These are phyloP conservation scores for Cryptococcus jaspeensis DNA, from an alignment of 1,284 basidiomycete species.

Conservation along the genomic window DNA sequence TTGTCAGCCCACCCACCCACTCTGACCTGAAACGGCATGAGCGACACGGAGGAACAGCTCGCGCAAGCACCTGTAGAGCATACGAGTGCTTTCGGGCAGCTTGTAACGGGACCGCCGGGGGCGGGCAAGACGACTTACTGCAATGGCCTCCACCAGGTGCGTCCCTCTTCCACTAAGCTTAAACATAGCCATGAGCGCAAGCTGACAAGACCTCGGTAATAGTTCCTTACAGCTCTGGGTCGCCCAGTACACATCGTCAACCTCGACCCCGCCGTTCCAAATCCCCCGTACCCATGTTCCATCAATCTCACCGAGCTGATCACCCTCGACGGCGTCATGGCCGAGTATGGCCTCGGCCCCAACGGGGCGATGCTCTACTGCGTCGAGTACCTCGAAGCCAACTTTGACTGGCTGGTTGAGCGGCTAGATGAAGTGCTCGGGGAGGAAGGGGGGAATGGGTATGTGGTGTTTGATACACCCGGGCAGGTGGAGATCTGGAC, in stretches of 20 bases:
- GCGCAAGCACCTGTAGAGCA: conserved; percentile 16
- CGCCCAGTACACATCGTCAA: conserved; percentile 89
- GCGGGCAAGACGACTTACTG: conserved; percentile 94
- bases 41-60: not conserved
- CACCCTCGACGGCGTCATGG: conserved; percentile 85
- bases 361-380: conserved; percentile 98
- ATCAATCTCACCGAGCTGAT: conserved; percentile 85
- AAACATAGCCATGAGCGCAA: no score
- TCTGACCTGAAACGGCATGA: not conserved
- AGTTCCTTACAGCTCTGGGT: conserved; percentile 78
- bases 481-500: conserved; percentile 98
- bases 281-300: conserved; percentile 87
- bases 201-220: not conserved
- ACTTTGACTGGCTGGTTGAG: conserved; percentile 88
- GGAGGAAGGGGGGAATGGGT: conserved; percentile 53
- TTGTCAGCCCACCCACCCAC: not conserved
- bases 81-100: conserved; percentile 43
- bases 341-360: conserved; percentile 80
- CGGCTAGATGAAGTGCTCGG: conserved; percentile 61
- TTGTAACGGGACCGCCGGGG: conserved; percentile 89
- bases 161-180: conserved; percentile 1
- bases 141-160: conserved; percentile 78
- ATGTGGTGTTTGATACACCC: conserved; percentile 92
- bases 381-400: conserved; percentile 94
- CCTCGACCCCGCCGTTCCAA: conserved; percentile 87